Percentiles rank a stretch among this genome's conserved stretches.
Conservation (phyloP, 2,329 filamentous ascomycete species). For the Lachnellula arida region DNA sequence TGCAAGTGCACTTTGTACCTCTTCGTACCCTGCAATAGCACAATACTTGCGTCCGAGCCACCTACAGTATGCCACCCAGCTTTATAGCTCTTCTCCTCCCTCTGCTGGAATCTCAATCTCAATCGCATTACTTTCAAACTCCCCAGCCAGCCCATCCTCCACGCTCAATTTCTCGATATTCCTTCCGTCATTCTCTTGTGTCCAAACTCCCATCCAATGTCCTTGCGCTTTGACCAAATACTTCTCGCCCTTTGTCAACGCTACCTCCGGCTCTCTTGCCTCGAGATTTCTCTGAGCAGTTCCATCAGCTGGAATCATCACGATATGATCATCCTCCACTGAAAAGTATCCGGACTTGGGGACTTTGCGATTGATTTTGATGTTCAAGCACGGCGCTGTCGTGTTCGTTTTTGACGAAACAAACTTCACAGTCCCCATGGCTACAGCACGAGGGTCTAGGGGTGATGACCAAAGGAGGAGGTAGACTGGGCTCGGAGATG, state of each 20-base stretch:
- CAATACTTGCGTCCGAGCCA: neutral
- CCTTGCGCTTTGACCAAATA: slow-evolving; percentile 34
- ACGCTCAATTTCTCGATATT: slow-evolving; percentile 2
- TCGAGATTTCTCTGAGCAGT: slow-evolving; percentile 22
- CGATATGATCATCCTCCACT: slow-evolving; percentile 22
- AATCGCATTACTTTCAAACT: slow-evolving; percentile 13
- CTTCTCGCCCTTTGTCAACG: slow-evolving; percentile 29
- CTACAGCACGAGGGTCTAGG: slow-evolving; percentile 32
- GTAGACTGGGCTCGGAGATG: slow-evolving; percentile 27
- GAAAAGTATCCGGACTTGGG: slow-evolving; percentile 25
- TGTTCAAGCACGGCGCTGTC: slow-evolving; percentile 13
- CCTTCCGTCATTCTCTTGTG: slow-evolving; percentile 3
- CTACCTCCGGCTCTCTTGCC: slow-evolving; percentile 25
- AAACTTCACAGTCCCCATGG: slow-evolving; percentile 32
- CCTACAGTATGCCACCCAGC: neutral
- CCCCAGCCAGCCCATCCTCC: slow-evolving; percentile 4
- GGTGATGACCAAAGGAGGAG: slow-evolving; percentile 36
- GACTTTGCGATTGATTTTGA: slow-evolving; percentile 29
- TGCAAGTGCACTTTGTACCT: too few species aligned
- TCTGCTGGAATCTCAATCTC: slow-evolving; percentile 2
- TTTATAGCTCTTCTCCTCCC: neutral
- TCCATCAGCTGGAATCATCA: slow-evolving; percentile 29
- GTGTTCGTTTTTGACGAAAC: slow-evolving; percentile 13
- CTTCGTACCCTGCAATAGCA: too few species aligned
- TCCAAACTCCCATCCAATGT: slow-evolving; percentile 35